Evolutionary conservation across 2,329 filamentous ascomycete genomes (phyloP).

Genomic region (Calycina marina): DNA sequence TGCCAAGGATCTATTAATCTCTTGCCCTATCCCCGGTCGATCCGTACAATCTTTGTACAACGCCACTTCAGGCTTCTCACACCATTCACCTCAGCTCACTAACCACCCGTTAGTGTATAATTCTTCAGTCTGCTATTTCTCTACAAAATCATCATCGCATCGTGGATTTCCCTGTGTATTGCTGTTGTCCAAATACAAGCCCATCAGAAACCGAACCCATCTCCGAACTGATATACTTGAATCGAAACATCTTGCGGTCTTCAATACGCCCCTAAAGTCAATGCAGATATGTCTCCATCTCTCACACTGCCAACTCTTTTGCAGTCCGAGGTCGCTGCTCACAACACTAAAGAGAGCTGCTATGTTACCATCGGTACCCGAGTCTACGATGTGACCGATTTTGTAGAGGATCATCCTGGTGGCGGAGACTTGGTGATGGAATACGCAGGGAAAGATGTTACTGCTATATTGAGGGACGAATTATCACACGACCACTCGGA

Average conservation of each 20-base stretch:
- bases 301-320: constrained; percentile 74
- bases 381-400: constrained; percentile 90
- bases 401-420: constrained; percentile 80
- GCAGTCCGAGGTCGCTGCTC: constrained; percentile 62
- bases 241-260: no score
- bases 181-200: no score
- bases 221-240: not conserved
- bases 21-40: no score
- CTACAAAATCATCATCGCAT: no score
- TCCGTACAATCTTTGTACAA: no score
- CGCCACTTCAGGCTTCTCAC: no score
- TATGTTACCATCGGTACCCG: constrained; percentile 83
- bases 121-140: no score
- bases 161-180: no score
- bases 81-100: no score
- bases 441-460: constrained; percentile 78
- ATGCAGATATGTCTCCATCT: constrained; percentile 51
- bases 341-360: constrained; percentile 70
- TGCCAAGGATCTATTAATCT: no score
- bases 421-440: constrained; percentile 79
- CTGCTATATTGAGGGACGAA: constrained; percentile 67
- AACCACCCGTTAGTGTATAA: no score
- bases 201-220: not conserved
- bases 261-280: no score
- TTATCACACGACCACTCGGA: constrained; percentile 78